These are phyloP conservation scores for Boletus vinaceobasis DNA, from an alignment of 768 basidiomycete genomes.

Conservation along the genomic window DNA sequence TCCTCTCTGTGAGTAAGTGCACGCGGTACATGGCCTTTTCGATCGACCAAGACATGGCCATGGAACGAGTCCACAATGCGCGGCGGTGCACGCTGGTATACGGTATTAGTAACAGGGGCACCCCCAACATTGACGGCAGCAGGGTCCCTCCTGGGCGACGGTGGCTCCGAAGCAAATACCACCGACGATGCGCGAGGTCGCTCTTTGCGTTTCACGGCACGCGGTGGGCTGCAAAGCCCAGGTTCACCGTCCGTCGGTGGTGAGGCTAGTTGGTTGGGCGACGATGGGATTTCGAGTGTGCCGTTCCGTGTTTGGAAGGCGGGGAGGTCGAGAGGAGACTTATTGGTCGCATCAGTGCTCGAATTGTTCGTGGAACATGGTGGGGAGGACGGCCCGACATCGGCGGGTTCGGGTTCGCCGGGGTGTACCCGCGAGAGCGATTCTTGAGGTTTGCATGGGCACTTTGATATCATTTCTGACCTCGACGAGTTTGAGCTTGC, in stretches of 20 bases:
- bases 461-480: background rate
- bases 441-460: background rate
- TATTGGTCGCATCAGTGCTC: background rate
- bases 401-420: background rate
- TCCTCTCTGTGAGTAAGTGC: background rate
- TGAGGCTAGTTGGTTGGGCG: background rate
- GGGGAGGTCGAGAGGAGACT: background rate
- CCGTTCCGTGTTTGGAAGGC: background rate
- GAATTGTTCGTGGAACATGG: background rate
- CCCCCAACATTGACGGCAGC: background rate
- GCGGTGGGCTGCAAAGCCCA: background rate
- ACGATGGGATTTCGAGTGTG: background rate
- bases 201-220: slow-evolving; percentile 7
- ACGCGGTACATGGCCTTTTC: slow-evolving; percentile 13
- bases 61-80: slow-evolving; percentile 17
- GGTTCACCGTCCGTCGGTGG: background rate
- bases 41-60: slow-evolving; percentile 20
- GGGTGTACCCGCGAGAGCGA: background rate
- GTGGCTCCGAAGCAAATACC: slow-evolving; percentile 15
- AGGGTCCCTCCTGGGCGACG: slow-evolving; percentile 6
- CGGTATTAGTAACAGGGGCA: background rate
- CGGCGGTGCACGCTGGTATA: slow-evolving; percentile 18
- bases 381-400: background rate
- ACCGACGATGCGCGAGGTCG: slow-evolving; percentile 11
- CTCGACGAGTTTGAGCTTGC: background rate